Base-by-base conservation (phyloP, 202 grass and related monocot genomes). In the Digitaria exilis region DNA sequence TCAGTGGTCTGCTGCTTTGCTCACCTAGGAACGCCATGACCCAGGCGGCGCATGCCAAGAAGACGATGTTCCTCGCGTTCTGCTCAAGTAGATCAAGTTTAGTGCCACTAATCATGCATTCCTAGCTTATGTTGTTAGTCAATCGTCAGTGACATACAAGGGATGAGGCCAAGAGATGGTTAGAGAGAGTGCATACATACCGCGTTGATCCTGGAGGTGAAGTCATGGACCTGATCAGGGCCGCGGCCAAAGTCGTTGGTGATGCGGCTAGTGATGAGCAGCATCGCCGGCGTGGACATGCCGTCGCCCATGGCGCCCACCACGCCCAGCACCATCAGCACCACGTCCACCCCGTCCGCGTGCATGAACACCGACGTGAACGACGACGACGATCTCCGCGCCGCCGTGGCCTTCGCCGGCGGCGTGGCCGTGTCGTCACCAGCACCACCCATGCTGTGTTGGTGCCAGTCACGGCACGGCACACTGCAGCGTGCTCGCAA, bases 11-110 rank as follows among this genome's bases (percentile, higher is more conserved):
- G 44, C 13, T 49, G 4, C 1, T 11, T 19, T 19, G 4, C 64
- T 81, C 61, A 95, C 92, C 92, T 74, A 95, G 72, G 76, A 94
- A 94, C 74, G 87, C 84, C 89, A 88, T 77, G 49, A 90, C 81
- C 78, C 85, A 90, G 5, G 75, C 65, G 69, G 57, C 87, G 45
- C 55, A 45, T 26, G 92, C 89, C 87, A 92, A 75, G 89, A 84
- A 90, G 80, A 95, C 81, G 68, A 95, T 79, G 83, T 86, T 85
- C 76, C 56, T 61, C 13, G 85, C 79, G 77, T 92, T 95, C 92
- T 95, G 87, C 26, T 18, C 16, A 51, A 45, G 11, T n/a, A n/a
- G n/a, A n/a, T n/a, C n/a, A n/a, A n/a, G n/a, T n/a, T n/a, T n/a
- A n/a, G n/a, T n/a, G n/a, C n/a, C n/a, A n/a, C n/a, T n/a, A n/a